Percentiles rank a stretch among this genome's conserved stretches.
Evolutionary conservation across 108 stramenopile species (phyloP).

Genomic region (Skeletonema potamos): DNA sequence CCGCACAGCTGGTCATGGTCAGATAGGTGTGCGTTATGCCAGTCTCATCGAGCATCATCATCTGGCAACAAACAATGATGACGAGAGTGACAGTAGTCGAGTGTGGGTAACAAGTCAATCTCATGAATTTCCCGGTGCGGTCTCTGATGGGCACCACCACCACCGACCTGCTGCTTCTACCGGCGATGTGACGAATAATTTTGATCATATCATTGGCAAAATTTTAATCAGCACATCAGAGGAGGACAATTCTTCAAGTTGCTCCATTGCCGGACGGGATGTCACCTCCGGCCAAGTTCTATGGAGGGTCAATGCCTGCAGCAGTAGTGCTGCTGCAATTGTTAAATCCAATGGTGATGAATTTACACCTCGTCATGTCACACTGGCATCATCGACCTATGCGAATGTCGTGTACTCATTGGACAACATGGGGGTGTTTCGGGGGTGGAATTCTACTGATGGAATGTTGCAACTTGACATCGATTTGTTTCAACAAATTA

Average conservation of each 20-base stretch:
- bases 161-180: not conserved
- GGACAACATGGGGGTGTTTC: constrained; percentile 50
- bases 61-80: not conserved
- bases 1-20: constrained; percentile 78
- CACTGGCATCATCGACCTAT: constrained; percentile 9
- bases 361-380: constrained; percentile 27
- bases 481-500: constrained; percentile 7
- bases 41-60: not conserved
- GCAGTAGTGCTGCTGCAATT: not conserved
- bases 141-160: constrained; percentile 1
- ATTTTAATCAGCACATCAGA: not conserved
- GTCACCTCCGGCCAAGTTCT: constrained; percentile 44
- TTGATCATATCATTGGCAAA: constrained; percentile 1
- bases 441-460: constrained; percentile 48
- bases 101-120: constrained; percentile 38
- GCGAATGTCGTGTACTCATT: constrained; percentile 36
- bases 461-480: constrained; percentile 56
- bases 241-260: not conserved
- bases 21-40: constrained; percentile 27
- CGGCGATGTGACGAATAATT: not conserved
- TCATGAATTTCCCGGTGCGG: constrained; percentile 14
- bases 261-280: constrained; percentile 57
- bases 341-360: not conserved
- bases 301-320: constrained; percentile 78
- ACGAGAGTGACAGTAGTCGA: not conserved